Conservation (phyloP, 2,329 filamentous ascomycete genomes). For the Paramyrothecium roridum region DNA sequence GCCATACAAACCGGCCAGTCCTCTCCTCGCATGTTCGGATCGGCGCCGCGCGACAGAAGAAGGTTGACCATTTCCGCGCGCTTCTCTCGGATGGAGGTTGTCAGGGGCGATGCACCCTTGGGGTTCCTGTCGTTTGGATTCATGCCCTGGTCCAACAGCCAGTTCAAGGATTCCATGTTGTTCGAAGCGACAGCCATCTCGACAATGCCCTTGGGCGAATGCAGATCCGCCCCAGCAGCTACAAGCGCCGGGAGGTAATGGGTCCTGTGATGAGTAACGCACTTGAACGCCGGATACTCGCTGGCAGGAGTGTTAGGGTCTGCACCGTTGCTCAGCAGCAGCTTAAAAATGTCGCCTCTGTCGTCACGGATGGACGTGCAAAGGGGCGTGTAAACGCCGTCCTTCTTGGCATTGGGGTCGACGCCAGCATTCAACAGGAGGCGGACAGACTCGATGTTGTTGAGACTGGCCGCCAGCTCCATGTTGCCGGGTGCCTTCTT, state of each 20-base stretch:
- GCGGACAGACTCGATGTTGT: conserved; percentile 59
- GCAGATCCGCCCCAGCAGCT: conserved; percentile 56
- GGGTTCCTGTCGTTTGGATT: conserved; percentile 57
- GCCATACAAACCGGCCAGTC: conserved; percentile 73
- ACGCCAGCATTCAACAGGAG: conserved; percentile 56
- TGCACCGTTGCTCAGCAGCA: conserved; percentile 55
- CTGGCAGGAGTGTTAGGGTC: conserved; percentile 61
- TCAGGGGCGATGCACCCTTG: conserved; percentile 59
- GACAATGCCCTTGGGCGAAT: conserved; percentile 60
- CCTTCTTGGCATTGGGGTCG: conserved; percentile 60
- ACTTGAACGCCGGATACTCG: conserved; percentile 67
- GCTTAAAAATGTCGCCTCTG: conserved; percentile 56
- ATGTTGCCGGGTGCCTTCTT: conserved; percentile 61
- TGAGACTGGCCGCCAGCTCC: conserved; percentile 61
- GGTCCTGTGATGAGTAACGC: conserved; percentile 61
- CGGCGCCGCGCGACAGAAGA: conserved; percentile 55
- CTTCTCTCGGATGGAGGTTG: conserved; percentile 62
- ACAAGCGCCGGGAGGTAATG: conserved; percentile 59
- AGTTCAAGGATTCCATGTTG: conserved; percentile 57
- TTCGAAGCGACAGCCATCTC: conserved; percentile 62
- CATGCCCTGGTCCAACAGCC: conserved; percentile 57
- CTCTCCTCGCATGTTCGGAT: conserved; percentile 60
- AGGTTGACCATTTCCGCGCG: conserved; percentile 56
- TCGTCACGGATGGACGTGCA: conserved; percentile 68
- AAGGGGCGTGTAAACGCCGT: conserved; percentile 65